Evolutionary conservation across 2,329 filamentous ascomycete species (phyloP).

Genomic region (Delphinella strobiligena): DNA sequence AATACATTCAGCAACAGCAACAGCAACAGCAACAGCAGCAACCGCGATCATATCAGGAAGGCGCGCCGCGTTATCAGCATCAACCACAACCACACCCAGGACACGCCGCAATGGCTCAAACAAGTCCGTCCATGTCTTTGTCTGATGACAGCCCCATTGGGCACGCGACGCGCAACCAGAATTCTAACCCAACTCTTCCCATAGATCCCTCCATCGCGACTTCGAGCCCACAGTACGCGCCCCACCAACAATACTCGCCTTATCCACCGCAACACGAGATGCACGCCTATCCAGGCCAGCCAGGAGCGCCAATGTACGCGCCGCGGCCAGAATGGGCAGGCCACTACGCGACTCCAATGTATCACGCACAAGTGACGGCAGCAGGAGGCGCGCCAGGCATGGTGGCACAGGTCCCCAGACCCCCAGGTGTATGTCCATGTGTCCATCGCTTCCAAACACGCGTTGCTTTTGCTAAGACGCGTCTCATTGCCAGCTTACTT

Average conservation of each 20-base stretch:
- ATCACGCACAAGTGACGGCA: conserved; percentile 44
- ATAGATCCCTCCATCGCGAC: conserved; percentile 96
- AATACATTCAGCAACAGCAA: conserved; percentile 55
- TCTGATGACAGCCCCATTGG: conserved; percentile 63
- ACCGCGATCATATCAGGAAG: conserved; percentile 6
- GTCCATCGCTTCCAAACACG: conserved; percentile 3
- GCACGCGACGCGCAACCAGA: conserved; percentile 40
- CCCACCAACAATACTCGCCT: conserved; percentile 69
- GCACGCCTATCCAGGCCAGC: conserved; percentile 60
- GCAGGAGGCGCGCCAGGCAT: conserved; percentile 44
- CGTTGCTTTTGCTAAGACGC: conserved; percentile 2
- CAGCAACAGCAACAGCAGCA: conserved; percentile 5
- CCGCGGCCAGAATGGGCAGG: conserved; percentile 61
- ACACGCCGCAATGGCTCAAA: conserved; percentile 92
- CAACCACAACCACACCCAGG: conserved; percentile 58
- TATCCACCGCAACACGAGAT: conserved; percentile 80
- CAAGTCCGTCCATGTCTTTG: conserved; percentile 91
- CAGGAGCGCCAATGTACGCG: conserved; percentile 44
- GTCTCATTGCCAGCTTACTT: conserved; percentile 1
- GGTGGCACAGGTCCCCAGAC: conserved; percentile 48
- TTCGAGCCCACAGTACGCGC: conserved; percentile 81
- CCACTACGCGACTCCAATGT: conserved; percentile 44
- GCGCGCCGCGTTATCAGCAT: conserved; percentile 52
- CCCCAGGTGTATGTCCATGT: conserved; percentile 45
- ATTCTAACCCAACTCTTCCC: conserved; percentile 94